Conservation (phyloP, 139 green algal species). For the Chlorella sorokiniana region DNA sequence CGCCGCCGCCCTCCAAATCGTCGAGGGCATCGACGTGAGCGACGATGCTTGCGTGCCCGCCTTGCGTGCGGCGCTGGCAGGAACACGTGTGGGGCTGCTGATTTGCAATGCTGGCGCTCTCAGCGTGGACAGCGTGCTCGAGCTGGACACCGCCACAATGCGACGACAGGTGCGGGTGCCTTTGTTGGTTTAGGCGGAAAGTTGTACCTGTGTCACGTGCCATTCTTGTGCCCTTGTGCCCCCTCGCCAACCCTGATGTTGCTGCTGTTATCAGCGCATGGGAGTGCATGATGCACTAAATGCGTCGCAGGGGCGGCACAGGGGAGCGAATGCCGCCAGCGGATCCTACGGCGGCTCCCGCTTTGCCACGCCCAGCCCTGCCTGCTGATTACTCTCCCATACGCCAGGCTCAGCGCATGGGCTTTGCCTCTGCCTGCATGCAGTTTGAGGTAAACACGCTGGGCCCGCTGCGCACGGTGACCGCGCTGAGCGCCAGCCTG, state of each 20-base stretch:
- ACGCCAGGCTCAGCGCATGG: no score
- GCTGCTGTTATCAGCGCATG: no score
- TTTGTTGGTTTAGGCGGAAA: not conserved
- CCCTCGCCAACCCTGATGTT: no score
- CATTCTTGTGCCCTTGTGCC: no score
- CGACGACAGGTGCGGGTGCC: conserved; percentile 31
- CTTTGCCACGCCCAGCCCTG: no score
- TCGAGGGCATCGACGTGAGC: conserved; percentile 35
- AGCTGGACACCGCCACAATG: conserved; percentile 36
- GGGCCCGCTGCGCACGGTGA: conserved; percentile 52
- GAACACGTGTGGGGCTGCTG: conserved; percentile 36
- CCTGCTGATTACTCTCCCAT: no score
- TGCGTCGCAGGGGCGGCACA: no score
- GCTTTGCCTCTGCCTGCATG: no score
- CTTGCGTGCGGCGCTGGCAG: not conserved
- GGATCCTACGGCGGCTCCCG: no score
- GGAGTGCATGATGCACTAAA: no score
- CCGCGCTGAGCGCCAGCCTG: conserved; percentile 39
- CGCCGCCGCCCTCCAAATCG: not conserved
- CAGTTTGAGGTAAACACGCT: conserved; percentile 66
- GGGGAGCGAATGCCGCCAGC: no score
- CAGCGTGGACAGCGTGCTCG: conserved; percentile 38
- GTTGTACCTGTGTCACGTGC: not conserved
- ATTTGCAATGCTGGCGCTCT: conserved; percentile 58
- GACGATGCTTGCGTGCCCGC: conserved; percentile 6